These are phyloP conservation scores for Spinellus fusiger DNA, from an alignment of 192 early-diverging fungal species.

Conservation along the genomic window DNA sequence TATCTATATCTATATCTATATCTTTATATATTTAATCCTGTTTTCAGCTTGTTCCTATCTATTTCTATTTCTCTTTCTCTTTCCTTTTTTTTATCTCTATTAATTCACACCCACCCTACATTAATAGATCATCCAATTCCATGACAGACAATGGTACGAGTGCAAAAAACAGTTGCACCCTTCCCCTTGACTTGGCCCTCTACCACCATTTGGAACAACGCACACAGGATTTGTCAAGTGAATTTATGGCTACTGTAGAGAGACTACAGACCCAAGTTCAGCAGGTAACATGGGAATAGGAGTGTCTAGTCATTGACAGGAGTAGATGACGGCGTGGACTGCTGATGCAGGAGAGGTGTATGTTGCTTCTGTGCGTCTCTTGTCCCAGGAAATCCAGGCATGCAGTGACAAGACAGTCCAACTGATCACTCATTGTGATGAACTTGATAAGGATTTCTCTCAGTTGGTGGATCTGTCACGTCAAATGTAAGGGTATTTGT, in stretches of 20 bases:
- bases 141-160: too few species aligned
- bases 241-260: constrained; percentile 1
- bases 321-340: constrained; percentile 11
- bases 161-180: background rate
- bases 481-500: constrained; percentile 8
- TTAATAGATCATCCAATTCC: too few species aligned
- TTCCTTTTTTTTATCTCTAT: too few species aligned
- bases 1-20: too few species aligned
- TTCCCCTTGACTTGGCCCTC: background rate
- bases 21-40: too few species aligned
- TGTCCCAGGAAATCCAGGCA: constrained; percentile 1
- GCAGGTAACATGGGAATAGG: background rate
- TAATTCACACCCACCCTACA: too few species aligned
- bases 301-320: too few species aligned
- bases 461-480: constrained; percentile 12
- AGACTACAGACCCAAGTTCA: constrained; percentile 4
- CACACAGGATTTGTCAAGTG: background rate
- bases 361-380: constrained; percentile 5
- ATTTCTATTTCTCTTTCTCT: too few species aligned
- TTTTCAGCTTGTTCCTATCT: too few species aligned
- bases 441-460: constrained; percentile 29
- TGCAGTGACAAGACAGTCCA: constrained; percentile 18
- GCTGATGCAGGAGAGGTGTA: constrained; percentile 11
- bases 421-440: constrained; percentile 30
- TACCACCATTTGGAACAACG: background rate